Evolutionary conservation across 2,329 filamentous ascomycete genomes (phyloP).

Genomic region (Oidium heveae): DNA sequence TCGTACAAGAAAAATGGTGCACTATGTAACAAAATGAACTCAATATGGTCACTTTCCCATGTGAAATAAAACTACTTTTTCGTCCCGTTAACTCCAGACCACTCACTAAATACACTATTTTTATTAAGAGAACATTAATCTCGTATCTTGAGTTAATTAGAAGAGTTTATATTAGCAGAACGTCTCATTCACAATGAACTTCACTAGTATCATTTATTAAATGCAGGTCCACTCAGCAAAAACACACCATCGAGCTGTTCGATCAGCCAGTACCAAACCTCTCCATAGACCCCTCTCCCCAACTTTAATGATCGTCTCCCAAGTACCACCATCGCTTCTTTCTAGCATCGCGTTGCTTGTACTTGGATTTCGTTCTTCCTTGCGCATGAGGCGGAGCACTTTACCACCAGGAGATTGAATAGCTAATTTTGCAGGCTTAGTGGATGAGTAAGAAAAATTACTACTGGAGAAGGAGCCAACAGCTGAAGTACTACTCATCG

Average conservation of each 20-base stretch:
- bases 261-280: constrained; percentile 57
- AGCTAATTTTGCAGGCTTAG: constrained; percentile 84
- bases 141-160: no score
- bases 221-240: constrained; percentile 50
- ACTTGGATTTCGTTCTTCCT: constrained; percentile 32
- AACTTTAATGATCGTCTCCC: constrained; percentile 83
- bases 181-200: no score
- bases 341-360: constrained; percentile 20
- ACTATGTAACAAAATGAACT: no score
- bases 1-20: no score
- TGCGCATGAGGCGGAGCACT: constrained; percentile 67
- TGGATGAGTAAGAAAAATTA: constrained; percentile 24
- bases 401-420: constrained; percentile 89
- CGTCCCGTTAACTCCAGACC: no score
- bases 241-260: constrained; percentile 73
- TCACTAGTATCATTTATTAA: no score
- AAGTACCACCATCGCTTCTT: constrained; percentile 46
- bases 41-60: no score
- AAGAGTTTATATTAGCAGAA: no score
- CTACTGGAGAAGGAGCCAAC: constrained; percentile 31
- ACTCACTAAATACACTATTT: no score
- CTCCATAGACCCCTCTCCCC: constrained; percentile 61
- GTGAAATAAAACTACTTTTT: no score
- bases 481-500: constrained; percentile 32
- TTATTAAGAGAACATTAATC: no score